Percentiles rank a stretch among this genome's conserved stretches.
phyloP scores from a whole-genome alignment of 2,329 filamentous ascomycete genomes.

The Aphanocladium album region DNA sequence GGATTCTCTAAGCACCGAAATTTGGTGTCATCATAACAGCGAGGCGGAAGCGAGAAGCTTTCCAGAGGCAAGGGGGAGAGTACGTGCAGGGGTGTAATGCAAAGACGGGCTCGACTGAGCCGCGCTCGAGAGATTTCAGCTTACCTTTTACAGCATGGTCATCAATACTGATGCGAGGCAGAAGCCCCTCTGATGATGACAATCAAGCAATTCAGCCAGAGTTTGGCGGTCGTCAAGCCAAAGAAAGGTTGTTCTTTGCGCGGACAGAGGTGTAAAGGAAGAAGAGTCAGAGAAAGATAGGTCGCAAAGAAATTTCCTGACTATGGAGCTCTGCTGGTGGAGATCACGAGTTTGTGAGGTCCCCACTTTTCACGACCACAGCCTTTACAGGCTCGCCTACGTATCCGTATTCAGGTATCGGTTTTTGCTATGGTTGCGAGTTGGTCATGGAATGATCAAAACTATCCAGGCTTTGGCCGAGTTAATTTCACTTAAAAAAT shows the following conservation, averaged over 20 bases:
- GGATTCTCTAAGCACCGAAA: conserved; percentile 52
- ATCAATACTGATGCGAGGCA: neutral
- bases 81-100: conserved; percentile 1
- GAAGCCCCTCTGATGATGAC: neutral
- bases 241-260: neutral
- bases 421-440: no score
- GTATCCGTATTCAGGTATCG: neutral
- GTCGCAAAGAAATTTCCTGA: conserved; percentile 5
- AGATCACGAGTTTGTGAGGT: conserved; percentile 9
- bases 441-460: no score
- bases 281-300: neutral
- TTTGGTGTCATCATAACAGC: conserved; percentile 56
- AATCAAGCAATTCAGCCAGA: neutral
- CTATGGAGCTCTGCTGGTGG: neutral
- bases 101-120: neutral
- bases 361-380: conserved; percentile 2
- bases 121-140: neutral
- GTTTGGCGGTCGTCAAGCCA: neutral
- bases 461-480: neutral
- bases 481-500: no score
- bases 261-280: neutral
- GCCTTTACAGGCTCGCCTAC: neutral
- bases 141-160: conserved; percentile 11
- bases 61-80: conserved; percentile 17
- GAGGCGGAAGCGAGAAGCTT: conserved; percentile 16